Evolutionary conservation across 2,329 filamentous ascomycete genomes (phyloP), one percentile per base, ranked within the genome.

Genomic region (Ilyonectria mors-panacis): DNA sequence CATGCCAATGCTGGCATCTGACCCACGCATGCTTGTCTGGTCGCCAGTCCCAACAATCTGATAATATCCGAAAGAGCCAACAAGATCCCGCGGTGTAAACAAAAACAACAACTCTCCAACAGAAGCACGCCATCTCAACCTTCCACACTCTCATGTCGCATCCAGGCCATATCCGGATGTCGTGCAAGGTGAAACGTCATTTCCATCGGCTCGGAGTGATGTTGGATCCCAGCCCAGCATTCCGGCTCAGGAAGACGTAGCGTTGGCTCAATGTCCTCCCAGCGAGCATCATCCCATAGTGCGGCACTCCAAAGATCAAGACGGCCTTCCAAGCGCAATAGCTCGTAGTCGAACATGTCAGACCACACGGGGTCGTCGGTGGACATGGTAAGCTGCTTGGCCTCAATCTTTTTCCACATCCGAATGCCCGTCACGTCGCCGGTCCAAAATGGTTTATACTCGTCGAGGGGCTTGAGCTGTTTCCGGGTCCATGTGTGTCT

Each of bases 241-340:
- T 13, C 6, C 4, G 39, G 15, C 47, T 33, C 19, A 26, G 66
- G 54, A 3, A 15, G 37, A 6, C 42, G 26, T 13, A 66, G 33
- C 4, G 66, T 54, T 12, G 13, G 21, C n/a, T 47, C 33, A 19
- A 68, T 66, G 10, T 66, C 67, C 2, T 35, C 35, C 62, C 67
- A 70, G 26, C 65, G 69, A 6, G 15, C 19, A 17, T 44, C 35
- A 42, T 70, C 57, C 69, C 69, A 71, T 12, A 71, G 37, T 8
- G 64, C 58, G 4, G 67, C 59, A 3, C 47, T 58, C 67, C 64
- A 70, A 1, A 70, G 17, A 35, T 68, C 67, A 15, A 71, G 28
- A 9, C 59, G 63, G 9, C 63, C 67, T 39, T 71, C 67, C 30
- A 63, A n/a, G 2, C 15, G 37, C 33, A 12, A 9, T 26, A 56